Conservation (phyloP, 2,329 filamentous ascomycete genomes). For the Drechmeria coniospora region DNA sequence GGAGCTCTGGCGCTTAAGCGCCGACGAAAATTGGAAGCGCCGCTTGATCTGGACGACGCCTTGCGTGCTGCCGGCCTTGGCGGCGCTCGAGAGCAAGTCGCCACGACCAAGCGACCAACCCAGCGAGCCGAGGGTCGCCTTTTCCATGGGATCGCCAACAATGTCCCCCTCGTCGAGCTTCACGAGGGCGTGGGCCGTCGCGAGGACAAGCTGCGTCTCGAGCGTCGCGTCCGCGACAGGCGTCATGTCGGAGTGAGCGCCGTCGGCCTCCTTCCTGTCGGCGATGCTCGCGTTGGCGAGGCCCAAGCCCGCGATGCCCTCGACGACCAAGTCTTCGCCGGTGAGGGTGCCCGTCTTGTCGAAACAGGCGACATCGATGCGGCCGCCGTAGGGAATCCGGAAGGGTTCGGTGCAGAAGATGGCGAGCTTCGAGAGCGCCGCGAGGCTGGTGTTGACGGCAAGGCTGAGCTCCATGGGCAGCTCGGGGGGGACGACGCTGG, state of each 20-base stretch:
- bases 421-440: conserved; percentile 83
- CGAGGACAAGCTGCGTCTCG: conserved; percentile 82
- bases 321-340: conserved; percentile 90
- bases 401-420: conserved; percentile 99
- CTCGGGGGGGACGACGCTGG: conserved; percentile 95
- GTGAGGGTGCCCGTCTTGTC: conserved; percentile 97
- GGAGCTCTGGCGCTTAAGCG: conserved; percentile 89
- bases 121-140: conserved; percentile 77
- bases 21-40: conserved; percentile 95
- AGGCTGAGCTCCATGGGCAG: conserved; percentile 95
- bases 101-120: conserved; percentile 89
- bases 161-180: conserved; percentile 94
- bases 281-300: conserved; percentile 52
- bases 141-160: conserved; percentile 98
- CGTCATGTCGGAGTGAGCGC: conserved; percentile 67
- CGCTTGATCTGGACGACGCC: conserved; percentile 89
- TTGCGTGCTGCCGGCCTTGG: conserved; percentile 18
- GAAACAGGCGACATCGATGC: conserved; percentile 92
- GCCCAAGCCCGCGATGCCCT: conserved; percentile 82
- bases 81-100: conserved; percentile 57
- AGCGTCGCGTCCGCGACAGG: conserved; percentile 54
- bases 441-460: conserved; percentile 93
- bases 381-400: conserved; percentile 89
- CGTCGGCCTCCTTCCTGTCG: conserved; percentile 55
- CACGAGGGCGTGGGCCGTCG: conserved; percentile 87